Base-by-base conservation (phyloP, 805 yeast species). In the Lipomyces kockii region DNA sequence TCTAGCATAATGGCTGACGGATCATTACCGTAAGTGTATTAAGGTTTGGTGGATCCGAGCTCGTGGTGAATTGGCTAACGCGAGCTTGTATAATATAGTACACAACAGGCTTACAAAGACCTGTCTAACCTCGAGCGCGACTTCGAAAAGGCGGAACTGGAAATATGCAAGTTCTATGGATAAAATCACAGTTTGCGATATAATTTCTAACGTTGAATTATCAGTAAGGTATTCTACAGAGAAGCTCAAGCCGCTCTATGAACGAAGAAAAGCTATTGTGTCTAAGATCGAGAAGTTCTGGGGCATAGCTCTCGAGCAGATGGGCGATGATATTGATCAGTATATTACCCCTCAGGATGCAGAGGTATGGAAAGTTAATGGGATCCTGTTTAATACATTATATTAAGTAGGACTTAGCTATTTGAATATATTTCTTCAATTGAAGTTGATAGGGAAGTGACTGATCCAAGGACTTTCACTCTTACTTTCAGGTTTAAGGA, bases 231-330 rank as follows among this genome's bases (percentile, higher is more conserved):
- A 61, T 49, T 71, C 71, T 12, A 64, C 69, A 29, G 65, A 71
- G 64, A 67, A 83, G 37, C 83, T 91, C 7, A 84, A 83, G 70
- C 84, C 87, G 22, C 81, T 90, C 7, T 91, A 86, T 74, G 80
- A 76, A 5, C 78, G 83, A 65, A 82, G 98, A 72, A 82, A 90
- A 29, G 80, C 74, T 6, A 78, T 84, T n/a, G 80, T 88, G 17
- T 64, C 73, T 3, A 76, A 81, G 3, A 84, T 92, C 55, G 92
- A 93, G 1, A 85, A 85, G 70, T 92, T 94, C 77, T 94, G 98
- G 98, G 89, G 90, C 74, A 85, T 89, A 62, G 97, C 90, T 0
- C 78, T 94, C 11, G 92, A 93, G 1, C 91, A 90, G 75, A 89
- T 89, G 74, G 89, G 90, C 61, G 97, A 91, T 71, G 90, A 76